phyloP scores from a whole-genome alignment of 352 stramenopile genomes.

The Phytophthora pseudosyringae region DNA sequence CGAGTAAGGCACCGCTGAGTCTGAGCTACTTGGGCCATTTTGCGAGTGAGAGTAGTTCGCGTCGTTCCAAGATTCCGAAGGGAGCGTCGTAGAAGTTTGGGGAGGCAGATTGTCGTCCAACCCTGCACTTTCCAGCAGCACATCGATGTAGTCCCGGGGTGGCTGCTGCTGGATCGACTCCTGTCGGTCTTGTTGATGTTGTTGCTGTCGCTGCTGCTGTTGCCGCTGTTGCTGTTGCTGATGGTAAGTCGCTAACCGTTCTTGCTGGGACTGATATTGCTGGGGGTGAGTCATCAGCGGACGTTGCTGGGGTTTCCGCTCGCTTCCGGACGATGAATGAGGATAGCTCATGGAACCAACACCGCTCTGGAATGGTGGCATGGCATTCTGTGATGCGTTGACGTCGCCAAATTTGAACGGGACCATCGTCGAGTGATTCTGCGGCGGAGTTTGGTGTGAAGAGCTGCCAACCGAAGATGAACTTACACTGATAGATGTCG shows the following conservation, averaged over 20 bases:
- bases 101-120: slow-evolving; percentile 54
- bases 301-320: slow-evolving; percentile 25
- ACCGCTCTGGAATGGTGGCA: slow-evolving; percentile 18
- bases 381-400: slow-evolving; percentile 14
- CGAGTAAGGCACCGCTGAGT: slow-evolving; percentile 19
- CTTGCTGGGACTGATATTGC: slow-evolving; percentile 34
- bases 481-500: slow-evolving; percentile 19
- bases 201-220: slow-evolving; percentile 18
- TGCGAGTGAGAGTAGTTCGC: slow-evolving; percentile 23
- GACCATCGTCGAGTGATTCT: slow-evolving; percentile 39
- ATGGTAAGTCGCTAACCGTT: slow-evolving; percentile 24
- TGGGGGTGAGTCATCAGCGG: slow-evolving; percentile 25
- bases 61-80: slow-evolving; percentile 35
- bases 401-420: slow-evolving; percentile 44
- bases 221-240: slow-evolving; percentile 22
- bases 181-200: slow-evolving; percentile 27
- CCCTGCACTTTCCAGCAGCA: slow-evolving; percentile 60
- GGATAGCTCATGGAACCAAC: slow-evolving; percentile 37
- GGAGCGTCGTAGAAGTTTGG: slow-evolving; percentile 36
- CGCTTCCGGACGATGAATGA: slow-evolving; percentile 18
- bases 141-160: slow-evolving; percentile 62
- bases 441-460: slow-evolving; percentile 20
- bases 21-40: slow-evolving; percentile 12
- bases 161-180: slow-evolving; percentile 16
- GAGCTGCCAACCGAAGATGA: slow-evolving; percentile 14